Conservation (phyloP, 192 early-diverging fungal genomes). For the Paraglomus occultum region DNA sequence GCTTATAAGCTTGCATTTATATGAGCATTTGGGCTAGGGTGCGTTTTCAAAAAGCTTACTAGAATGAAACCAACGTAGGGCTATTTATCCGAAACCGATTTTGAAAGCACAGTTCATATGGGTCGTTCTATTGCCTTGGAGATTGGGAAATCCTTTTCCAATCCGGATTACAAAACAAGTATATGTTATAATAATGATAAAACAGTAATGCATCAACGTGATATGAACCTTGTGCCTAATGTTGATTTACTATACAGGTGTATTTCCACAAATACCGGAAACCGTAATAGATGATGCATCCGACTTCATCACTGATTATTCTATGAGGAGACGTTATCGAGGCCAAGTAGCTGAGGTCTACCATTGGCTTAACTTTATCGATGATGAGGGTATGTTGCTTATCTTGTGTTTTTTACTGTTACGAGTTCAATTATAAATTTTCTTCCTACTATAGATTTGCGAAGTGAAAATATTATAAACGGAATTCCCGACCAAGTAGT, state of each 20-base stretch:
- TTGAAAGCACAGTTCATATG: conserved; percentile 60
- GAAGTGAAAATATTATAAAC: not conserved
- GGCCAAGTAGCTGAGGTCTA: conserved; percentile 50
- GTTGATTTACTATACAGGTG: conserved; percentile 21
- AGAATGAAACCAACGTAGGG: too few species aligned
- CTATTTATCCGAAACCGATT: not conserved
- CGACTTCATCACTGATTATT: conserved; percentile 54
- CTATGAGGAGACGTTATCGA: conserved; percentile 46
- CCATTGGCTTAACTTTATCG: conserved; percentile 28
- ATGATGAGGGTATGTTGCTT: not conserved
- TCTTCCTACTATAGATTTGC: not conserved
- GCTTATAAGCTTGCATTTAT: not conserved
- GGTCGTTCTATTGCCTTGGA: conserved; percentile 72
- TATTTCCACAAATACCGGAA: conserved; percentile 39
- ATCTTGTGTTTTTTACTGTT: not conserved
- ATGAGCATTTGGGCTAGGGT: too few species aligned
- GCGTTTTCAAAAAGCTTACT: too few species aligned
- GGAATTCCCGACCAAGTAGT: conserved; percentile 6
- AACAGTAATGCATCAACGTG: conserved; percentile 33
- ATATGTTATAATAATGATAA: conserved; percentile 35
- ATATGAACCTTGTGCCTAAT: conserved; percentile 1
- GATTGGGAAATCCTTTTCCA: conserved; percentile 44
- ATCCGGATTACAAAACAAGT: conserved; percentile 32
- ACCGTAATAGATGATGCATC: conserved; percentile 50
- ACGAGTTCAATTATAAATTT: not conserved